phyloP scores from a whole-genome alignment of 345 rosid genomes.

The Pistacia integerrima region DNA sequence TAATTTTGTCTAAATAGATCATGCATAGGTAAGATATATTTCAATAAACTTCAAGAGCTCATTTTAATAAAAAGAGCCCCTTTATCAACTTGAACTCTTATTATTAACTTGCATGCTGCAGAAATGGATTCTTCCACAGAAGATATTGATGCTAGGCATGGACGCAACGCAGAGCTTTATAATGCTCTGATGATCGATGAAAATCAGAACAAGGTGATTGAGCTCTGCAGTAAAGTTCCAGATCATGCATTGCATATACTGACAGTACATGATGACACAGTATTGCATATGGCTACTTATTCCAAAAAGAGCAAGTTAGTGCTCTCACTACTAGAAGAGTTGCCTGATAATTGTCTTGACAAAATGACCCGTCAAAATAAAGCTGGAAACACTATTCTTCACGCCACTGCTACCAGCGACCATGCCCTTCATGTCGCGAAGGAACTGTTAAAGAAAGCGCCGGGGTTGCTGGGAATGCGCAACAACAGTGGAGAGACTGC shows the following conservation, averaged over 20 bases:
- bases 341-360: neutral
- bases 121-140: neutral
- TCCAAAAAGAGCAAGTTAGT: neutral
- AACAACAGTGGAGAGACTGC: constrained; percentile 3
- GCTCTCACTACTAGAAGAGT: neutral
- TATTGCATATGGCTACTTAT: neutral
- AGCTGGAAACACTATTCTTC: constrained; percentile 19
- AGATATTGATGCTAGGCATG: neutral
- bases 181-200: neutral
- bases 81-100: too few relatives aligned
- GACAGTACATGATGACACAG: neutral
- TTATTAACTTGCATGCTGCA: too few relatives aligned
- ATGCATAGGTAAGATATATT: too few relatives aligned
- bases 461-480: constrained; percentile 1
- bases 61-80: too few relatives aligned
- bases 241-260: neutral
- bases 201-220: neutral
- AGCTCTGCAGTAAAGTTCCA: neutral
- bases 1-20: too few relatives aligned
- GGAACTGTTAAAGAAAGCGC: neutral
- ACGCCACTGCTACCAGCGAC: constrained; percentile 14
- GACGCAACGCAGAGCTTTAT: neutral
- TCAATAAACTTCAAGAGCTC: too few relatives aligned
- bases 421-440: neutral
- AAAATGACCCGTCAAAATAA: neutral